phyloP scores from a whole-genome alignment of 768 basidiomycete species.

The Suillus tomentosus region DNA sequence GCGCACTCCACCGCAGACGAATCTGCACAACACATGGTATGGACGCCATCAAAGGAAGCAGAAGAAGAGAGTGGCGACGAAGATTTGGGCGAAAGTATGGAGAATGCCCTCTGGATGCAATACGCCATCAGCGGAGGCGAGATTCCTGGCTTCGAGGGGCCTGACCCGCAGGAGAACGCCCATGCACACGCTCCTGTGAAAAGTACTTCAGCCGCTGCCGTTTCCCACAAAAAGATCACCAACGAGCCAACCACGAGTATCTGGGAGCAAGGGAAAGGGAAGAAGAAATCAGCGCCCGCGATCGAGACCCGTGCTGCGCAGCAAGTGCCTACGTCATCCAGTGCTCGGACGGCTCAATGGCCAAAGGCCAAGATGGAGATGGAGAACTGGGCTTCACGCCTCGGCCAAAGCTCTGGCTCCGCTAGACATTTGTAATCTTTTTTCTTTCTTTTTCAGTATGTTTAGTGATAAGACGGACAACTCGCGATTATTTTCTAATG shows the following conservation, averaged over 20 bases:
- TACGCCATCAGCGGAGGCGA: conserved; percentile 32
- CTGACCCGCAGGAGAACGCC: conserved; percentile 9
- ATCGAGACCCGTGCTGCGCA: conserved; percentile 20
- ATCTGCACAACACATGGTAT: conserved; percentile 24
- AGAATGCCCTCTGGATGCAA: conserved; percentile 31
- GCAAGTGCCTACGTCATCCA: conserved; percentile 24
- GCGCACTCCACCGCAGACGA: conserved; percentile 19
- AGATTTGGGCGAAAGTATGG: conserved; percentile 21
- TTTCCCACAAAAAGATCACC: conserved; percentile 13
- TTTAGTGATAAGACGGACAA: not conserved
- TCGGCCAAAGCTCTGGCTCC: conserved; percentile 33
- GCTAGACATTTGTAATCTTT: conserved; percentile 31
- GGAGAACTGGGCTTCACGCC: conserved; percentile 35
- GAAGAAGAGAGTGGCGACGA: conserved; percentile 31
- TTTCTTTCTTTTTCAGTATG: not conserved
- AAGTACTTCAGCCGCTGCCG: not conserved
- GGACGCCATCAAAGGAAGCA: conserved; percentile 24
- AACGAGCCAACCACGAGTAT: conserved; percentile 8
- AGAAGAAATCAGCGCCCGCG: conserved; percentile 19
- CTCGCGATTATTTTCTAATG: conserved; percentile 5
- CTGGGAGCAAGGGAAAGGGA: conserved; percentile 30
- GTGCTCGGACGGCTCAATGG: conserved; percentile 31
- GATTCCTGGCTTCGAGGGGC: conserved; percentile 17
- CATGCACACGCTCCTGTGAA: conserved; percentile 1
- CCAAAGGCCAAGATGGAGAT: conserved; percentile 33